A percentile compares a stretch with the other conserved stretches of the same genome.
These are phyloP conservation scores for Colletotrichum theobromicola DNA, from an alignment of 2,329 filamentous ascomycete species.

Conservation along the genomic window DNA sequence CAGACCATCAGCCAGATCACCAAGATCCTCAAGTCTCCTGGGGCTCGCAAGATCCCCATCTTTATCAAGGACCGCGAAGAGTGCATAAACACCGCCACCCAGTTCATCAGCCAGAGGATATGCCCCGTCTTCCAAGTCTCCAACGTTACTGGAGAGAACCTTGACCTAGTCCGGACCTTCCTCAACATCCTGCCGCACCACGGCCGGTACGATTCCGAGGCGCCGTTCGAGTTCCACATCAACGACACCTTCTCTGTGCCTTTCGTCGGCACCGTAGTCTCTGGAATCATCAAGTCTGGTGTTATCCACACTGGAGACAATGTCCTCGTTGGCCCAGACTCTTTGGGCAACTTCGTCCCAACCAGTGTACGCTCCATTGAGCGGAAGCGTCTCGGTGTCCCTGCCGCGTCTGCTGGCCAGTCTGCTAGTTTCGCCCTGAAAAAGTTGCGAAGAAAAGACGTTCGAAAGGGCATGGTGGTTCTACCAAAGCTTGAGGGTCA, in stretches of 20 bases:
- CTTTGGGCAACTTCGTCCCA: constrained; percentile 84
- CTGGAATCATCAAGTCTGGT: constrained; percentile 87
- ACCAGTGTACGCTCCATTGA: constrained; percentile 93
- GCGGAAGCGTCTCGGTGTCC: constrained; percentile 88
- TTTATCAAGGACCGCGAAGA: constrained; percentile 93
- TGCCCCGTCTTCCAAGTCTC: constrained; percentile 98
- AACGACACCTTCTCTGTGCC: constrained; percentile 99
- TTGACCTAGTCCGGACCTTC: constrained; percentile 91
- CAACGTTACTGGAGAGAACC: constrained; percentile 91
- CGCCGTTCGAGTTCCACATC: constrained; percentile 91
- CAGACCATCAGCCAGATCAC: constrained; percentile 92
- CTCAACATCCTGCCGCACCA: constrained; percentile 95
- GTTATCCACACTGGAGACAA: constrained; percentile 90
- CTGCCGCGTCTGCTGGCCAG: constrained; percentile 88
- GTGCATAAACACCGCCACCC: constrained; percentile 92
- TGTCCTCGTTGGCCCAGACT: constrained; percentile 88
- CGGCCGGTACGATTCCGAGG: constrained; percentile 86
- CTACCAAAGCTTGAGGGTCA: constrained; percentile 81
- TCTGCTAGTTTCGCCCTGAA: constrained; percentile 92
- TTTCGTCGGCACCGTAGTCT: constrained; percentile 95
- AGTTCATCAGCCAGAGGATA: constrained; percentile 94
- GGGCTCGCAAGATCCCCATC: constrained; percentile 92
- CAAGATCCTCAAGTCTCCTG: constrained; percentile 91
- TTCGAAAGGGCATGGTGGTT: constrained; percentile 97
- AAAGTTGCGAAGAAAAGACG: constrained; percentile 86